Base-by-base conservation (phyloP, 805 yeast genomes). In the Zygotorulaspora chibaensis region DNA sequence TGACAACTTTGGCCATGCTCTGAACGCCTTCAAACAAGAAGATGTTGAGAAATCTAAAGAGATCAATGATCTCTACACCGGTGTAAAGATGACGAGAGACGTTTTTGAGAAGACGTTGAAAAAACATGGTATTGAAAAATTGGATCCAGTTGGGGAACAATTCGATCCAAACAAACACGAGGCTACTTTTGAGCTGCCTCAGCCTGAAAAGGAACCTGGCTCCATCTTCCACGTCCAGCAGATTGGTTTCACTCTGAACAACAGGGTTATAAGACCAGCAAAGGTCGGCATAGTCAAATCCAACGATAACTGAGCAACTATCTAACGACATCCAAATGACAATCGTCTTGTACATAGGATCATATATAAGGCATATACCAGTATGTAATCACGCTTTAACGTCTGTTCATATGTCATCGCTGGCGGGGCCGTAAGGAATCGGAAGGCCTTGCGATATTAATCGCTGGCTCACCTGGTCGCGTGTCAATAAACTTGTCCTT, bases 91-190 rank as follows among this genome's bases (percentile, higher is more conserved):
- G 96, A 89, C 96, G 44, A 83, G 84, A 72, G 80, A 79, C 55
- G 81, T 90, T 30, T 85, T 89, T 57, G 93, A 85, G 65, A 85
- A 83, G 74, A 89, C 96, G 29, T 76, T 89, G 59, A 69, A 68
- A 47, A 83, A 74, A 61, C 91, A 89, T 68, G 97, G 97, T 34
- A 73, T 89, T 53, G 75, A 69, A 53, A 87, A 87, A 71, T 74
- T 87, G 51, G 83, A 87, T 60, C 96, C 97, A 41, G 47, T 86
- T 30, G 95, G 91, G 52, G 87, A 88, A 68, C 74, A 71, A 54
- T 89, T 90, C 58, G 96, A 89, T 66, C 96, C 97, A 51, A 87
- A 90, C 69, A 75, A 74, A 58, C 97, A 89, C 67, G 97, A 89
- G 70, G 97, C 96, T 43, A 80, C 91, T 27, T 90, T 89, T 68